phyloP scores from a whole-genome alignment of 225 moss, liverwort and hornwort species.

The Takakia lepidozioides region DNA sequence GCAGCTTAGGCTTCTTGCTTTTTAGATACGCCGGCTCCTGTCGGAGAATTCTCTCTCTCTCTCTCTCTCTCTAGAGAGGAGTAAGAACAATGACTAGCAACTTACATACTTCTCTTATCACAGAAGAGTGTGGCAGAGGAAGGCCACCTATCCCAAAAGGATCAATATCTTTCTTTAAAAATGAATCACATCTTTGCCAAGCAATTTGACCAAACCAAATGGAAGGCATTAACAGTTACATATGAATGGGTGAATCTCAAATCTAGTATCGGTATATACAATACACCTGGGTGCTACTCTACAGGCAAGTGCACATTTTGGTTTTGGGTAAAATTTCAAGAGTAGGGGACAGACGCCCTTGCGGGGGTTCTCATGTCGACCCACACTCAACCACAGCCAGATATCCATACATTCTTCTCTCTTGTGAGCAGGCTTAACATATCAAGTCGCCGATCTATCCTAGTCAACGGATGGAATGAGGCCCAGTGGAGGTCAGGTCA shows the following conservation, averaged over 20 bases:
- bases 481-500: too few relatives aligned
- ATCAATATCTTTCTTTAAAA: too few relatives aligned
- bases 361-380: background rate
- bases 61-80: too few relatives aligned
- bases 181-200: too few relatives aligned
- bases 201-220: background rate
- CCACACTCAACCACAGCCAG: background rate
- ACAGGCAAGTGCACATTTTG: background rate
- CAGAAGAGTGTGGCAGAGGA: too few relatives aligned
- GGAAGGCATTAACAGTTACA: background rate
- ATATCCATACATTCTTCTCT: background rate
- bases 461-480: background rate
- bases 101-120: too few relatives aligned
- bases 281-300: background rate
- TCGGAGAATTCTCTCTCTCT: too few relatives aligned
- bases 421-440: background rate
- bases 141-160: too few relatives aligned
- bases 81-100: too few relatives aligned
- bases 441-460: background rate
- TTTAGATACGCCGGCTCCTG: too few relatives aligned
- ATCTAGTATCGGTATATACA: slow-evolving; percentile 1
- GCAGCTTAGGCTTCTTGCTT: too few relatives aligned
- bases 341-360: background rate
- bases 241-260: slow-evolving; percentile 3
- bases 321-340: background rate